These are phyloP conservation scores for Phytophthora kernoviae DNA, from an alignment of 352 stramenopile species.

Conservation along the genomic window DNA sequence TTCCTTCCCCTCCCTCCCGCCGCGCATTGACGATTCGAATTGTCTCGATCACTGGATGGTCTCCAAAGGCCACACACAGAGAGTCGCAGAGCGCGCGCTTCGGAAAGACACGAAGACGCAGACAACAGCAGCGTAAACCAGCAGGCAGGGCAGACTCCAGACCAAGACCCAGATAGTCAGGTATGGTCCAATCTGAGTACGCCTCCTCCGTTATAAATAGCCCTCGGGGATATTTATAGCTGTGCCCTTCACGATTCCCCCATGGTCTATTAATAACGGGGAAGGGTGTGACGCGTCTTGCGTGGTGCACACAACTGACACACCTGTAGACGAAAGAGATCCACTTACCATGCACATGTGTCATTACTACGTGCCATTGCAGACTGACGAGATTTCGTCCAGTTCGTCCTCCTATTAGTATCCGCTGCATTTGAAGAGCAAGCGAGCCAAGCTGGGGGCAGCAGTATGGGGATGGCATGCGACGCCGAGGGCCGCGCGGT, in stretches of 20 bases:
- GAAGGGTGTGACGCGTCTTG: slow-evolving; percentile 1
- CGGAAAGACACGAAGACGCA: not conserved
- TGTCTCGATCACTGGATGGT: slow-evolving; percentile 42
- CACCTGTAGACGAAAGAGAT: slow-evolving; percentile 20
- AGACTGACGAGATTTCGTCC: slow-evolving; percentile 13
- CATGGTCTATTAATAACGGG: not conserved
- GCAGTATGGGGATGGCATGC: slow-evolving; percentile 69
- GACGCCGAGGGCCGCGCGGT: slow-evolving; percentile 51
- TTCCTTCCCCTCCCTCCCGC: slow-evolving; percentile 25
- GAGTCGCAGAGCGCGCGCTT: slow-evolving; percentile 31
- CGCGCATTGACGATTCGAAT: slow-evolving; percentile 47
- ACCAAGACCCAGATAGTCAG: not conserved
- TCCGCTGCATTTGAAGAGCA: slow-evolving; percentile 22
- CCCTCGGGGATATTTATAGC: slow-evolving; percentile 14
- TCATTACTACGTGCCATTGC: slow-evolving; percentile 8
- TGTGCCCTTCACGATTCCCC: slow-evolving; percentile 25
- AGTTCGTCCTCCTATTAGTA: not conserved
- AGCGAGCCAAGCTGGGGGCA: slow-evolving; percentile 28
- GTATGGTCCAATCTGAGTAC: not conserved
- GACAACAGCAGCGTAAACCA: not conserved
- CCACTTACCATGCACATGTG: slow-evolving; percentile 2
- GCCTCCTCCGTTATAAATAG: not conserved
- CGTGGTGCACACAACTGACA: slow-evolving; percentile 10
- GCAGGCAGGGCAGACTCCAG: not conserved
- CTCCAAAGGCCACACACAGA: slow-evolving; percentile 51